Evolutionary conservation across 2,329 filamentous ascomycete species (phyloP), one percentile per base, ranked within the genome.

Genomic region (Colletotrichum paranaense): DNA sequence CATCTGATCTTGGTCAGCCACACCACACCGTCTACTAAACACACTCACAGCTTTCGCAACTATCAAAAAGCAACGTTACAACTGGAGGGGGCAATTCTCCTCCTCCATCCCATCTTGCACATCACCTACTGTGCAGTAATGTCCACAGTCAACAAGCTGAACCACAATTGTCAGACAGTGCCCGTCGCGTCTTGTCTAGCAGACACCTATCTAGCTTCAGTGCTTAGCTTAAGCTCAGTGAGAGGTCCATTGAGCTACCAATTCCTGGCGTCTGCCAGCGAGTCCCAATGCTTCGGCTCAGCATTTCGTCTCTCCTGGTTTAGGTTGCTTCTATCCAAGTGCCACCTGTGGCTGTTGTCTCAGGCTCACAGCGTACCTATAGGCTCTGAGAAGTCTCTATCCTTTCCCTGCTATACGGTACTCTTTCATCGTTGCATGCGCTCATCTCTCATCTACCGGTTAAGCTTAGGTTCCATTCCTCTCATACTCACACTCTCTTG

Each of bases 61-160:
- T 71, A 65, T 62, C 67, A 66, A 42, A 73, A 73, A 60, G 71
- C 71, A 73, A 73, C 71, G 71, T 73, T 73, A 66, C 71, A 73
- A 12, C 71, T 70, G 71, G 67, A 66, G 71, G 60, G 67, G 71
- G 70, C 66, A 55, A 60, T 57, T 70, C 28, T 52, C 60, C 49
- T 66, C 65, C 52, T 8, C 22, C 28, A 24, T 49, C 8, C 46
- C 52, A 46, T 32, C 52, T 46, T 30, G 30, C 8, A 1, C 30
- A 32, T 32, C 1, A 11, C 1, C 4, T 32, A 32, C 30, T 11
- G 30, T 32, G 8, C 30, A 32, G 26, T 11, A 7, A 24, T 16
- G 8, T 55, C 46, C 53, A 42, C 38, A 42, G 38, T 24, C 58
- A 42, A 66, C 49, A 38, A 38, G 49, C 35, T 38, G 1, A 64